Conservation (phyloP, 2,329 filamentous ascomycete species). For the Diaporthe velutina region DNA sequence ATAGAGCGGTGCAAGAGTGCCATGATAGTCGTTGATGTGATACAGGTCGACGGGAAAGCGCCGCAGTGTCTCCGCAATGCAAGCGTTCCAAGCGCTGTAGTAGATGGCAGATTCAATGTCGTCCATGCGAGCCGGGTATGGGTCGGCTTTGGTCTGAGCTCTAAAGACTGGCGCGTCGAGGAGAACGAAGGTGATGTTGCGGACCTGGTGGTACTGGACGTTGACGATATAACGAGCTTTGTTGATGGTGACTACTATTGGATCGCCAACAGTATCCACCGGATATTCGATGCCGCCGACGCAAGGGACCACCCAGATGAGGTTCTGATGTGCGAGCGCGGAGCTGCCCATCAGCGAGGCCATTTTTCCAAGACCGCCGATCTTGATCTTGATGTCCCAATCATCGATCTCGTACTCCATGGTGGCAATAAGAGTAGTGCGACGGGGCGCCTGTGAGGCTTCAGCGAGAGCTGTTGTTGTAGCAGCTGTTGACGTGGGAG, state of each 20-base stretch:
- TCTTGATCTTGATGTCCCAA: slow-evolving; percentile 79
- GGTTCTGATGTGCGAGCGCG: slow-evolving; percentile 72
- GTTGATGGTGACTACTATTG: slow-evolving; percentile 73
- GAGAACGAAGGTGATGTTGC: slow-evolving; percentile 77
- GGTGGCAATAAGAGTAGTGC: slow-evolving; percentile 43
- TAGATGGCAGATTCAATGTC: slow-evolving; percentile 75
- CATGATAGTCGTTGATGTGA: slow-evolving; percentile 54
- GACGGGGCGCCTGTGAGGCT: slow-evolving; percentile 16
- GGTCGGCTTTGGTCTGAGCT: slow-evolving; percentile 70
- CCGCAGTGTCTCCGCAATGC: slow-evolving; percentile 70
- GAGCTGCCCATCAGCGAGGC: slow-evolving; percentile 75
- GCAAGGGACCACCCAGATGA: slow-evolving; percentile 75
- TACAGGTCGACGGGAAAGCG: slow-evolving; percentile 61
- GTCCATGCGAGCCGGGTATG: slow-evolving; percentile 76
- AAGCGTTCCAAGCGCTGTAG: slow-evolving; percentile 78
- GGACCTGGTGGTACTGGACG: slow-evolving; percentile 72
- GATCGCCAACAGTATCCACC: slow-evolving; percentile 67
- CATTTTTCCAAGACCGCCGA: slow-evolving; percentile 78
- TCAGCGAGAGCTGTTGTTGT: slow-evolving; percentile 12
- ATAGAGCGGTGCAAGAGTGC: slow-evolving; percentile 69
- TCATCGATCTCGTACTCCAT: slow-evolving; percentile 79
- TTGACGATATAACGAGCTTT: slow-evolving; percentile 71
- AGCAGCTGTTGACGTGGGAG: slow-evolving; percentile 40
- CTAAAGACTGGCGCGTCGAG: slow-evolving; percentile 77
- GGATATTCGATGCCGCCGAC: slow-evolving; percentile 76